Percentiles rank a stretch among this genome's conserved stretches.
Evolutionary conservation across 2,329 filamentous ascomycete species (phyloP).

Genomic region (Pseudogymnoascus sp.): DNA sequence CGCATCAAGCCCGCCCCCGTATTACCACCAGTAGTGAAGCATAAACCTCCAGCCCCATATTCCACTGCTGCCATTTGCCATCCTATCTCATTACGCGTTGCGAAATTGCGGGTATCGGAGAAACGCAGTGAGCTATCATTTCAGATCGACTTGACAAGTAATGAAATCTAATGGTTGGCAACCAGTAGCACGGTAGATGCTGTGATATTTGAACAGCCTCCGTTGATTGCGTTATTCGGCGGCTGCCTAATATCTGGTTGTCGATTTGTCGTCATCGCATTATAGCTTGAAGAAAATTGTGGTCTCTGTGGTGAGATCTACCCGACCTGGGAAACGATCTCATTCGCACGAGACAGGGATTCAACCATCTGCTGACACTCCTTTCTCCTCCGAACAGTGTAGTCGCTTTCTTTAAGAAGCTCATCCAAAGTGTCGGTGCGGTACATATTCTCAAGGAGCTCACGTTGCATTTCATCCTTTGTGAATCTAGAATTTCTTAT

Average conservation of each 20-base stretch:
- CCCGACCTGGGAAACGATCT: conserved; percentile 79
- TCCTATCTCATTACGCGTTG: conserved; percentile 6
- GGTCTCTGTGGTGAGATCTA: conserved; percentile 15
- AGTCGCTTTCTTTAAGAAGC: conserved; percentile 94
- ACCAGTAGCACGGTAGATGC: background rate
- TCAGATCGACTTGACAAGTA: conserved; percentile 3
- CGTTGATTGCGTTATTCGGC: conserved; percentile 1
- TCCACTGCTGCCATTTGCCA: background rate
- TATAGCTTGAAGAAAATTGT: conserved; percentile 7
- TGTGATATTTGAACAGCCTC: background rate
- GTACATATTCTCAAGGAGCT: conserved; percentile 97
- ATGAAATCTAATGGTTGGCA: conserved; percentile 1
- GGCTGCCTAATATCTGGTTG: background rate
- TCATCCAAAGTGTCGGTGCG: conserved; percentile 83
- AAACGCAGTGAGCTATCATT: conserved; percentile 4
- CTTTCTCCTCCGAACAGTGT: conserved; percentile 88
- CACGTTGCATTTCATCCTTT: conserved; percentile 97
- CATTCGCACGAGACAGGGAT: conserved; percentile 76
- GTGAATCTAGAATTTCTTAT: conserved; percentile 54
- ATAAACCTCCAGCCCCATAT: background rate
- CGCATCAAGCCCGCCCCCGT: background rate
- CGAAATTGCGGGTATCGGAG: conserved; percentile 2
- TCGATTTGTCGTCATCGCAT: conserved; percentile 1
- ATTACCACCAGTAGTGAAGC: background rate
- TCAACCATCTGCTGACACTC: conserved; percentile 99